Evolutionary conservation across 768 basidiomycete genomes (phyloP), one percentile per base, ranked within the genome.

Genomic region (Gelatoporia subvermispora): DNA sequence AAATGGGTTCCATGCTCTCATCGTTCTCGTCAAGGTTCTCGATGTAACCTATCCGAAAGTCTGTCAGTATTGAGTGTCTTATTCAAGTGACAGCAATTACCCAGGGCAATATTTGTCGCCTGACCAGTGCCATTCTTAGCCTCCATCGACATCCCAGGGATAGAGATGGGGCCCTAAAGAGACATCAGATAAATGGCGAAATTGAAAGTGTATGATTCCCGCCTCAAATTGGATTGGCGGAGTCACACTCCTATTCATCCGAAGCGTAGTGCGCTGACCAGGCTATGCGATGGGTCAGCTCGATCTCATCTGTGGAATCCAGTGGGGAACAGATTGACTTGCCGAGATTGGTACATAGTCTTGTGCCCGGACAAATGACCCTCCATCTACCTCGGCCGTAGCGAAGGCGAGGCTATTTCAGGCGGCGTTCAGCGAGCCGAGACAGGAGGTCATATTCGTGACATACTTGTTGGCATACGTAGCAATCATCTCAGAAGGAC

Each of bases 271-370:
- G 3, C 16, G 16, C 23, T 51, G 24, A 20, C 50, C 50, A n/a
- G 35, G 28, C 50, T 51, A 13, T 23, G 17, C 22, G 8, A 17
- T 25, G n/a, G 9, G 35, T 35, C 28, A 31, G 17, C 21, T 16
- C 16, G 39, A 24, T n/a, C n/a, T n/a, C n/a, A n/a, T n/a, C n/a
- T n/a, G n/a, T n/a, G n/a, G n/a, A n/a, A n/a, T n/a, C n/a, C n/a
- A n/a, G n/a, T n/a, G n/a, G n/a, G n/a, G n/a, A 15, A 36, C 5
- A n/a, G 38, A 5, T 25, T 7, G 13, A 31, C 28, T 25, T 18
- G 45, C 49, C 15, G 34, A 20, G 16, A 51, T 51, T 4, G 44
- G 44, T 15, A 28, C 45, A 22, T 51, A 51, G 23, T 35, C 46
- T 8, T 44, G 22, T 2, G 45, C 44, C 18, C 36, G 35, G 11